Evolutionary conservation across 2,329 filamentous ascomycete species (phyloP), one percentile per base, ranked within the genome.

Genomic region (Moelleriella libera): DNA sequence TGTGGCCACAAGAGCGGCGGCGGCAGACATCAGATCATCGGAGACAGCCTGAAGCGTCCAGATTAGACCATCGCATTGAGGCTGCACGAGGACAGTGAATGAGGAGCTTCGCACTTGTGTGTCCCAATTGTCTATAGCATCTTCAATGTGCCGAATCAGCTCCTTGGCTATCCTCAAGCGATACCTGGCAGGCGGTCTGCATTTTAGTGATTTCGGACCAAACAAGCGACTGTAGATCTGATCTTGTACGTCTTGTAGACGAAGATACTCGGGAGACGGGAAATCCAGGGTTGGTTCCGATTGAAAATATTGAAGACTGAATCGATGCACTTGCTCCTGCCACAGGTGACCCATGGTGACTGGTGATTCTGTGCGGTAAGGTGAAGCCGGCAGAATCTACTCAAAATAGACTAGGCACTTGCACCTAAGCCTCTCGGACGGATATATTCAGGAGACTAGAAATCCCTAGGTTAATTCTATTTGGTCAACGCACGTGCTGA

Each of bases 261-360:
- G 75, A 30, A 95, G 68, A 11, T 76, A 59, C 29, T 70, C 57
- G 28, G 68, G 64, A 29, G 74, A 64, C 1, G 88, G 88, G 60
- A 82, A 84, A 44, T 76, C 72, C 37, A 90, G 68, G 6, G 70
- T 61, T 1, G 70, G 67, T 44, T 89, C 79, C 2, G 89, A 69
- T 61, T 96, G 88, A 34, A 90, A 74, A 59, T 87, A 94, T 60
- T 95, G 88, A 51, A 76, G 74, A 54, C 78, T 81, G 59, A 88
- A 80, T 14, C 77, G 74, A 50, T 63, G 56, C 44, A 70, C 60
- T 21, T 59, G 30, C 21, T 21, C 21, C 21, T 21, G 21, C 21
- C 21, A 21, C 21, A 21, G 21, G 21, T 21, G 21, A 21, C 21
- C 21, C 21, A 21, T 21, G 21, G 21, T 21, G 21, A 21, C 21